Evolutionary conservation across 208 protist genomes (phyloP).

Genomic region (Crithidia thermophila): DNA sequence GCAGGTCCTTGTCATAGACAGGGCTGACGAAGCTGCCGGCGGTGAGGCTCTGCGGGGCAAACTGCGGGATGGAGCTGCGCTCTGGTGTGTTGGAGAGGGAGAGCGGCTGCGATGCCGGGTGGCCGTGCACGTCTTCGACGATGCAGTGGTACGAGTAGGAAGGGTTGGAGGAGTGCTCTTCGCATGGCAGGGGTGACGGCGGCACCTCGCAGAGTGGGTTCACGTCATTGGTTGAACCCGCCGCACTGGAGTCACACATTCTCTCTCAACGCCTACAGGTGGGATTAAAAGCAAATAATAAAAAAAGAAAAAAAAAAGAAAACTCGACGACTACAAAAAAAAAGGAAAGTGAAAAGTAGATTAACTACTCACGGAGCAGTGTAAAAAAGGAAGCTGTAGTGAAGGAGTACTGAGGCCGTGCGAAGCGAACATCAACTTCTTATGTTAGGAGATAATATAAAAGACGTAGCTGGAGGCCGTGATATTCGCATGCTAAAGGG

Average conservation of each 20-base stretch:
- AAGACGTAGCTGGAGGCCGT: too few species aligned
- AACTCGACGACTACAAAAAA: constrained; percentile 1
- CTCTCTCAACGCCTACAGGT: too few species aligned
- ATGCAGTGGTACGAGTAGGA: constrained; percentile 7
- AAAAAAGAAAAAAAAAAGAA: neutral
- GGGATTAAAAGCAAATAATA: neutral
- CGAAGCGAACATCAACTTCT: too few species aligned
- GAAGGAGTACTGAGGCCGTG: too few species aligned
- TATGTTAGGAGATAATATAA: too few species aligned
- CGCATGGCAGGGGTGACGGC: neutral
- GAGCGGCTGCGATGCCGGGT: constrained; percentile 1
- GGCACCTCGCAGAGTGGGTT: neutral
- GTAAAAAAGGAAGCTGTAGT: constrained; percentile 13
- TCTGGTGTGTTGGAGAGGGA: constrained; percentile 1
- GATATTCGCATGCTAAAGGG: too few species aligned
- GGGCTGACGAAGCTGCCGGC: neutral
- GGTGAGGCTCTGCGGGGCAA: neutral
- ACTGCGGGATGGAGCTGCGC: neutral
- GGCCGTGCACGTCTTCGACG: constrained; percentile 14
- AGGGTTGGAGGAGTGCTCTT: neutral
- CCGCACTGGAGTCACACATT: too few species aligned
- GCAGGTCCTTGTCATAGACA: neutral
- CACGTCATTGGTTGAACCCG: neutral
- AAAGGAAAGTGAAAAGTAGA: constrained; percentile 11
- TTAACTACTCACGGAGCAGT: too few species aligned